These are phyloP conservation scores for Berberis vulgaris DNA, from an alignment of 164 flowering plant genomes.

Conservation along the genomic window DNA sequence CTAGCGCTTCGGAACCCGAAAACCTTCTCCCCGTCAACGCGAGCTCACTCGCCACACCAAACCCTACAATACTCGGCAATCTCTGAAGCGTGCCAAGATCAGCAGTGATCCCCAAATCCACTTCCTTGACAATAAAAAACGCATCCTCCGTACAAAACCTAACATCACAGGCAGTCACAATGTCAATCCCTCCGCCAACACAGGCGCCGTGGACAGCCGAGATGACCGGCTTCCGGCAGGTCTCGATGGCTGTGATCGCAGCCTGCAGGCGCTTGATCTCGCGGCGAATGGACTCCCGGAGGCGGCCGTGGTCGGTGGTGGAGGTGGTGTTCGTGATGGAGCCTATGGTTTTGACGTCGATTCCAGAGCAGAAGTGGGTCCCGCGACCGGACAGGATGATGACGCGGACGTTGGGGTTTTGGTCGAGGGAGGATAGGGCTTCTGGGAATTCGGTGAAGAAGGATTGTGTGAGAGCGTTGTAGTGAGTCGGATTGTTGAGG, in stretches of 20 bases:
- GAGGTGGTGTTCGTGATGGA: not conserved
- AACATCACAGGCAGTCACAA: slow-evolving; percentile 77
- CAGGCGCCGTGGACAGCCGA: slow-evolving; percentile 69
- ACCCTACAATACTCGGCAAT: slow-evolving; percentile 74
- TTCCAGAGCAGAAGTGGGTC: slow-evolving; percentile 76
- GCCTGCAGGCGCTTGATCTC: slow-evolving; percentile 51
- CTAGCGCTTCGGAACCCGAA: slow-evolving; percentile 60
- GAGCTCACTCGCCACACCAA: slow-evolving; percentile 69
- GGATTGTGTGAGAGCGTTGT: slow-evolving; percentile 62
- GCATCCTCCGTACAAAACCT: slow-evolving; percentile 57
- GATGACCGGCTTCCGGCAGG: slow-evolving; percentile 77
- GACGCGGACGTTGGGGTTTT: slow-evolving; percentile 48
- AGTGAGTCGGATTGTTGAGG: slow-evolving; percentile 50
- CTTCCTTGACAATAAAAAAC: slow-evolving; percentile 79
- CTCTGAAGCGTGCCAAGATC: slow-evolving; percentile 92
- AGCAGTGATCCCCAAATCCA: slow-evolving; percentile 70
- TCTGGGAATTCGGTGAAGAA: slow-evolving; percentile 75
- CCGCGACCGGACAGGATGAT: slow-evolving; percentile 58
- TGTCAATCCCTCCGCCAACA: slow-evolving; percentile 79
- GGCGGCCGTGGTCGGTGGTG: slow-evolving; percentile 44
- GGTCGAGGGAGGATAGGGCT: slow-evolving; percentile 63
- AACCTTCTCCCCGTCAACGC: slow-evolving; percentile 70
- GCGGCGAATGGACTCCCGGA: slow-evolving; percentile 49
- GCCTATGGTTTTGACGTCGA: slow-evolving; percentile 44
- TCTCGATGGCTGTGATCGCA: slow-evolving; percentile 64